A percentile compares a stretch with the other conserved stretches of the same genome.
These are phyloP conservation scores for Alternaria sp. DNA, from an alignment of 2,329 filamentous ascomycete genomes.

Conservation along the genomic window DNA sequence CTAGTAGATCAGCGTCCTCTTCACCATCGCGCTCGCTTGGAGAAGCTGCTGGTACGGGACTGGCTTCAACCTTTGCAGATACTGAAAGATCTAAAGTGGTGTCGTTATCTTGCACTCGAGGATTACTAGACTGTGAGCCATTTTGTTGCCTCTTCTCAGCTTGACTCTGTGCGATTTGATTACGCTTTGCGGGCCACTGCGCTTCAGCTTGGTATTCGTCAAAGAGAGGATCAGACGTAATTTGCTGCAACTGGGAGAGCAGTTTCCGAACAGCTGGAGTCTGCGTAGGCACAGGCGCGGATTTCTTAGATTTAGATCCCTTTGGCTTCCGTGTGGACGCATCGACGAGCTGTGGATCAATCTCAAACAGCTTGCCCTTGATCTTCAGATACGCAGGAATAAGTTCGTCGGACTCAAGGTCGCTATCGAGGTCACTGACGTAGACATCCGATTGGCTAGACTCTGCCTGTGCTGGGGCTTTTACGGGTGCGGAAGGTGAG, in stretches of 20 bases:
- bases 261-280: constrained; percentile 69
- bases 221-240: constrained; percentile 71
- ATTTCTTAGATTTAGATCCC: constrained; percentile 29
- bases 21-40: constrained; percentile 47
- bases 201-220: constrained; percentile 58
- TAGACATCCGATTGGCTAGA: constrained; percentile 44
- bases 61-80: neutral
- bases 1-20: constrained; percentile 66
- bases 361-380: constrained; percentile 64
- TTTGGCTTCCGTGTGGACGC: constrained; percentile 43
- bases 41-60: neutral
- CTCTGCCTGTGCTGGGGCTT: constrained; percentile 11
- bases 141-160: constrained; percentile 38
- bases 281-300: constrained; percentile 28
- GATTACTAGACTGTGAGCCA: neutral
- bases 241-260: constrained; percentile 75
- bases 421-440: constrained; percentile 61
- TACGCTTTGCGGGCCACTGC: constrained; percentile 56
- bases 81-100: neutral
- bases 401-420: constrained; percentile 60
- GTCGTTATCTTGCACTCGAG: neutral
- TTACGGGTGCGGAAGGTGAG: constrained; percentile 5
- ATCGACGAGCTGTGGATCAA: constrained; percentile 68
- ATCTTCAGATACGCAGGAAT: constrained; percentile 80
- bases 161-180: constrained; percentile 53